These are phyloP conservation scores for Thecaphora thlaspeos DNA, from an alignment of 1,284 basidiomycete species.

Conservation along the genomic window DNA sequence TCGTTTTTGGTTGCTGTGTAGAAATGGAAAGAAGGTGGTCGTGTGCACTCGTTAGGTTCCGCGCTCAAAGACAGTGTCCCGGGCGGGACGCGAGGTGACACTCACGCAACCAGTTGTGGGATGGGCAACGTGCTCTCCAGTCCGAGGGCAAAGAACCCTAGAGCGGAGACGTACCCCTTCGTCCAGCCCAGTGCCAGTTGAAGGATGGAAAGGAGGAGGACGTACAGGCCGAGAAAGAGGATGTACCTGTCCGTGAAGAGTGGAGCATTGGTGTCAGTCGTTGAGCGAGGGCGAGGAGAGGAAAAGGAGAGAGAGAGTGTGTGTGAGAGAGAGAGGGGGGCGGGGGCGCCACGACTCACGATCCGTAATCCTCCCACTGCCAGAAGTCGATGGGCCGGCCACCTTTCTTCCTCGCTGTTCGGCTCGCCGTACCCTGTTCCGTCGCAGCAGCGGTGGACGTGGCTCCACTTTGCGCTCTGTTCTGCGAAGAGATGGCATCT, in stretches of 20 bases:
- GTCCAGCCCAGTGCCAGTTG: slow-evolving; percentile 70
- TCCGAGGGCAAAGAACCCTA: slow-evolving; percentile 73
- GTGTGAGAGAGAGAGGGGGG: too few relatives aligned
- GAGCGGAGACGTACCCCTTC: slow-evolving; percentile 66
- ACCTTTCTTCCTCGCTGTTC: too few relatives aligned
- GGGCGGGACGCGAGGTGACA: neutral
- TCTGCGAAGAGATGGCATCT: slow-evolving; percentile 43
- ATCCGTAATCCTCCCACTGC: slow-evolving; percentile 73
- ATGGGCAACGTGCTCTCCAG: slow-evolving; percentile 60
- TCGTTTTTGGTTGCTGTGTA: slow-evolving; percentile 67
- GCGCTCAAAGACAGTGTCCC: too few relatives aligned
- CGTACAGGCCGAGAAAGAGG: slow-evolving; percentile 75
- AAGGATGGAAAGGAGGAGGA: slow-evolving; percentile 58
- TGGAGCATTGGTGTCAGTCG: too few relatives aligned
- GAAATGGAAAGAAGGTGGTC: too few relatives aligned
- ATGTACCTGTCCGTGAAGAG: slow-evolving; percentile 66
- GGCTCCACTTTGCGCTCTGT: too few relatives aligned
- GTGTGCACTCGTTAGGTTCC: too few relatives aligned
- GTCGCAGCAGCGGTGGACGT: too few relatives aligned
- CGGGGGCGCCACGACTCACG: too few relatives aligned
- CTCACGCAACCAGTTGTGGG: slow-evolving; percentile 21
- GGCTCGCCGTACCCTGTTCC: too few relatives aligned
- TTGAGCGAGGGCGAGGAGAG: too few relatives aligned
- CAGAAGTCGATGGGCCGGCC: slow-evolving; percentile 72
- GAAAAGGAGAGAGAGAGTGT: too few relatives aligned